Evolutionary conservation across 2,329 filamentous ascomycete species (phyloP), one percentile per base, ranked within the genome.

Genomic region (Aspergillus oerlinghausenensis): DNA sequence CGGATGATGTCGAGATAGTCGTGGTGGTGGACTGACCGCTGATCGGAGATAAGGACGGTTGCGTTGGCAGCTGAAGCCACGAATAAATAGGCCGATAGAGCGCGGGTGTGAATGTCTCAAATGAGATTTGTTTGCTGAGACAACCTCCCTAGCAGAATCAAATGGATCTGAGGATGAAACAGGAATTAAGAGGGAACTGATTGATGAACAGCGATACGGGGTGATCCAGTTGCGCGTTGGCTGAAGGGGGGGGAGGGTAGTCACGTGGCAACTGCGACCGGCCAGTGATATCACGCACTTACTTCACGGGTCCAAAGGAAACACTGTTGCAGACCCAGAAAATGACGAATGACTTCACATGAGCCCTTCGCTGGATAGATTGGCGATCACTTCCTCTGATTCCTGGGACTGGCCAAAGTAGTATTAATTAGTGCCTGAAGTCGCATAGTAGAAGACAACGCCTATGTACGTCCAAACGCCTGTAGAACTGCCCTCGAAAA

Each of bases 41-140:
- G 74, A 75, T 72, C 72, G 72, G 70, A 64, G 72, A 76, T 73
- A 74, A 74, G 70, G 65, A 70, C 67, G 58, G 56, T 52, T 61
- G 65, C 58, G 60, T 49, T 50, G 62, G 52, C 60, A 54, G 55
- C 53, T 57, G 52, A 53, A 61, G 63, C 50, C 28, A 55, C 26
- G 40, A 52, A 28, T 42, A 49, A 77, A 74, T 63, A 59, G 52
- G 42, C 65, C 62, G 64, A 51, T 51, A 54, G 57, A 57, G 51
- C 51, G 35, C 43, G 11, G 43, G 1, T 23, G n/a, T 23, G 43
- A 47, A 23, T 23, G 43, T 23, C 43, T 47, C 43, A 47, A 7
- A 47, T 26, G 43, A 47, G 21, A 47, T 25, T 23, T 47, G 14
- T 47, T 10, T 47, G 43, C 6, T 26, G n/a, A 60, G 28, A 56